Evolutionary conservation across 257 asterid genomes (phyloP).

Genomic region (Vinca minor): DNA sequence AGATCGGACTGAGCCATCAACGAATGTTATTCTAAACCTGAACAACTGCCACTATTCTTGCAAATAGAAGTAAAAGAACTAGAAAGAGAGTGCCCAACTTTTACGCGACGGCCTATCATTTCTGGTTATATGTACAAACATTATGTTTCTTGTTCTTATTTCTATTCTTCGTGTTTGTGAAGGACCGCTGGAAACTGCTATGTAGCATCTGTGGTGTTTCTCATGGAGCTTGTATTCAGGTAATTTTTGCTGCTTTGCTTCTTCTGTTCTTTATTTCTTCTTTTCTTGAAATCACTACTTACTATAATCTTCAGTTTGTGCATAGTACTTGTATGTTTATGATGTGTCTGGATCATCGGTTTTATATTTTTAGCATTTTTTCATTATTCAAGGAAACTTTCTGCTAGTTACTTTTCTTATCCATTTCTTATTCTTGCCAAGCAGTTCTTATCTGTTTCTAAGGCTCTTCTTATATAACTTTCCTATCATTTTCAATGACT

Average conservation of each 20-base stretch:
- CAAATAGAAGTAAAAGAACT: neutral
- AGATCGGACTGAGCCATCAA: neutral
- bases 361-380: neutral
- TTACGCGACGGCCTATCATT: constrained; percentile 1
- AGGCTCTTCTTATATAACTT: neutral
- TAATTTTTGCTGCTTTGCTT: constrained; percentile 14
- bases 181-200: constrained; percentile 97
- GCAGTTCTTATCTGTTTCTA: no score
- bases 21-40: neutral
- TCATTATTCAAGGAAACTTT: neutral
- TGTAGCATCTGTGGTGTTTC: constrained; percentile 91
- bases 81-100: constrained; percentile 5
- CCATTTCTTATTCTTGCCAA: neutral
- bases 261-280: constrained; percentile 3
- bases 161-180: constrained; percentile 17
- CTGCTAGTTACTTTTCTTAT: no score
- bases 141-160: neutral
- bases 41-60: neutral
- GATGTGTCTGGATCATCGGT: neutral
- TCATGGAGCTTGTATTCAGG: constrained; percentile 99
- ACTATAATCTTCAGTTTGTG: neutral
- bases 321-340: neutral
- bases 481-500: neutral
- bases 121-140: neutral
- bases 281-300: neutral